A percentile compares a stretch with the other conserved stretches of the same genome.
These are phyloP conservation scores for Begonia peltatifolia DNA, from an alignment of 306 rosid genomes.

Conservation along the genomic window DNA sequence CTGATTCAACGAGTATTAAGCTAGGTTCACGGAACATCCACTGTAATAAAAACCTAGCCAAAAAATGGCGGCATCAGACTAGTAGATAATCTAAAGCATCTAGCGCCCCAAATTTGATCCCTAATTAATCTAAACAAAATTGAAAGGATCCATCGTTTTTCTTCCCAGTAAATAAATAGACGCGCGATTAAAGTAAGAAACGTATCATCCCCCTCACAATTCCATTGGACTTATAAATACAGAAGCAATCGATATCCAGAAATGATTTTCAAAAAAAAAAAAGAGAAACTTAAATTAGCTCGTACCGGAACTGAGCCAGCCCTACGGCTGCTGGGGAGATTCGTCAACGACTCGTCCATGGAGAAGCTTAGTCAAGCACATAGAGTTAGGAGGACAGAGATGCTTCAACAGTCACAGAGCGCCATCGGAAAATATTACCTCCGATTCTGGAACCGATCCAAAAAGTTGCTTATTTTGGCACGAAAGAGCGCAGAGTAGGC, in stretches of 20 bases:
- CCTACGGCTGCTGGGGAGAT: conserved; percentile 85
- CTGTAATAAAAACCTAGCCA: no score
- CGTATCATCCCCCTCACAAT: no score
- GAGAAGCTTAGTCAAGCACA: conserved; percentile 2
- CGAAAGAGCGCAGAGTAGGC: conserved; percentile 15
- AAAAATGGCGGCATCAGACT: no score
- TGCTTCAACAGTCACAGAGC: conserved; percentile 1
- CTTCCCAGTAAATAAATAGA: no score
- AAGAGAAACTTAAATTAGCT: neutral
- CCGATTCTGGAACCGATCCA: conserved; percentile 11
- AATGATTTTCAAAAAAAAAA: conserved; percentile 7
- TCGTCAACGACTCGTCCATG: conserved; percentile 68
- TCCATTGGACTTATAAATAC: neutral
- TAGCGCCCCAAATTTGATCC: no score
- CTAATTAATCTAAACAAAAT: no score
- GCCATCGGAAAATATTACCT: neutral
- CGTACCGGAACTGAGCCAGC: conserved; percentile 95
- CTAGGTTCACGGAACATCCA: no score
- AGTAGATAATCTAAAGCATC: no score
- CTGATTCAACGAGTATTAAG: no score
- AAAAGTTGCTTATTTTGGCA: conserved; percentile 22
- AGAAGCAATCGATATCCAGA: neutral
- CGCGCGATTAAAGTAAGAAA: no score
- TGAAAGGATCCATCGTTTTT: no score
- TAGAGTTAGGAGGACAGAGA: neutral